These are phyloP conservation scores for Lasiodiplodia sp. DNA, from an alignment of 2,329 filamentous ascomycete species.

Conservation along the genomic window DNA sequence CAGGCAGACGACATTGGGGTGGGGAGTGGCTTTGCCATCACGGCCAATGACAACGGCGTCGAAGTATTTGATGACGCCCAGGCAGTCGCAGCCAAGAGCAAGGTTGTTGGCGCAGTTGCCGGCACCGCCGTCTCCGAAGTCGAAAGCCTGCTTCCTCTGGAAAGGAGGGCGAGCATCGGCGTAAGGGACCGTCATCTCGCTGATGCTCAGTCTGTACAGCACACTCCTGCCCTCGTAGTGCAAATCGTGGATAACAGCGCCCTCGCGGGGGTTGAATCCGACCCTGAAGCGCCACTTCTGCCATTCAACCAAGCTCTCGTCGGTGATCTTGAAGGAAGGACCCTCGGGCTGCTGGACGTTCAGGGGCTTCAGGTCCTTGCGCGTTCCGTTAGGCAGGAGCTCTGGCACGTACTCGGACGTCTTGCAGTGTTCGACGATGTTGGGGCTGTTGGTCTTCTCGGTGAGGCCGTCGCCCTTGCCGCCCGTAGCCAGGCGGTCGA, in stretches of 20 bases:
- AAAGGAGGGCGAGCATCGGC: constrained; percentile 61
- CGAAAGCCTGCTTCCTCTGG: constrained; percentile 75
- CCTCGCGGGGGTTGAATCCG: constrained; percentile 57
- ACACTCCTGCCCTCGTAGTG: constrained; percentile 70
- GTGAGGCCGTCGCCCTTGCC: constrained; percentile 47
- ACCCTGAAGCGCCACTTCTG: constrained; percentile 55
- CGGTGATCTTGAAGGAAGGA: constrained; percentile 66
- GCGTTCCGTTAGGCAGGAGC: constrained; percentile 45
- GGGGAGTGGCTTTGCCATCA: constrained; percentile 61
- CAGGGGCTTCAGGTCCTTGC: constrained; percentile 67
- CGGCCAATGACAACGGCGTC: constrained; percentile 62
- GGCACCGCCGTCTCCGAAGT: constrained; percentile 73
- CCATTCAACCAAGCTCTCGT: constrained; percentile 54
- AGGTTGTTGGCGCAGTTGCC: constrained; percentile 74
- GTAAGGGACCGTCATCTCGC: constrained; percentile 63
- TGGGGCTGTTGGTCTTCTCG: constrained; percentile 48
- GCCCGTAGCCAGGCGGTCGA: constrained; percentile 48
- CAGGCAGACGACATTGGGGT: constrained; percentile 70
- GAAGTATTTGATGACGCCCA: constrained; percentile 73
- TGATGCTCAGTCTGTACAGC: constrained; percentile 71
- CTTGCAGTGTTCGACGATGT: constrained; percentile 57
- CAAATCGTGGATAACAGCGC: constrained; percentile 73
- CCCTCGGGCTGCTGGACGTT: constrained; percentile 76
- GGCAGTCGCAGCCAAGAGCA: constrained; percentile 70
- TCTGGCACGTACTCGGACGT: constrained; percentile 59